Base-by-base conservation (phyloP, 2,329 filamentous ascomycete species). In the Fusarium torreyae region DNA sequence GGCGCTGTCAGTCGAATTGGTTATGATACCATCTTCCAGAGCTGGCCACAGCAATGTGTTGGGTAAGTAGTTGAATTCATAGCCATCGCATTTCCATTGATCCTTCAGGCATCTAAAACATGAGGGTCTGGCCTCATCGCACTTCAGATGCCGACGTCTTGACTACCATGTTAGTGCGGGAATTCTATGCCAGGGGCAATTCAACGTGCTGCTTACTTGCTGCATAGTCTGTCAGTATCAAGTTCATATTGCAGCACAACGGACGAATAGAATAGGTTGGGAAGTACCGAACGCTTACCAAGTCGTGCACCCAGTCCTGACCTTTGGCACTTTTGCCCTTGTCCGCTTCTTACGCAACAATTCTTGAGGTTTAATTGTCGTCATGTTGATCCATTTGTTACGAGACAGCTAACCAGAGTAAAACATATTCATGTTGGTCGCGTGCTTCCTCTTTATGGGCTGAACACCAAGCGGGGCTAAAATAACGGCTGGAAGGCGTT, bases 101-200 rank as follows among this genome's bases (percentile, higher is more conserved):
- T 69, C 62, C 14, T 34, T 59, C 18, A 38, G 17, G 15, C 66
- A 70, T 20, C 66, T 45, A 15, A 46, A 45, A 5, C 66, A 70
- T 9, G 39, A 36, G 2, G 66, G 67, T 20, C 48, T 64, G 15
- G 26, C 53, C 42, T 69, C 67, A 33, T 70, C 67, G 6, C 67
- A 70, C 45, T 70, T 70, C 17, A 70, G 28, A 56, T 69, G 67
- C 4, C 66, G 67, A 15, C 61, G 68, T 63, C 67, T 70, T 33
- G 7, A 24, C 26, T n/a, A 57, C 8, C n/a, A 18, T 26, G 31
- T 64, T 26, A 51, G 54, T 22, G 22, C 22, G 22, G 22, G 22
- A 24, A 34, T 14, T 15, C 14, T 31, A 40, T 24, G n/a, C 14
- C 24, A 3, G 10, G 18, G 11, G 11, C n/a, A 24, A 9, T 46